phyloP scores from a whole-genome alignment of 2,329 filamentous ascomycete species.

The Rhinocladiella similis region DNA sequence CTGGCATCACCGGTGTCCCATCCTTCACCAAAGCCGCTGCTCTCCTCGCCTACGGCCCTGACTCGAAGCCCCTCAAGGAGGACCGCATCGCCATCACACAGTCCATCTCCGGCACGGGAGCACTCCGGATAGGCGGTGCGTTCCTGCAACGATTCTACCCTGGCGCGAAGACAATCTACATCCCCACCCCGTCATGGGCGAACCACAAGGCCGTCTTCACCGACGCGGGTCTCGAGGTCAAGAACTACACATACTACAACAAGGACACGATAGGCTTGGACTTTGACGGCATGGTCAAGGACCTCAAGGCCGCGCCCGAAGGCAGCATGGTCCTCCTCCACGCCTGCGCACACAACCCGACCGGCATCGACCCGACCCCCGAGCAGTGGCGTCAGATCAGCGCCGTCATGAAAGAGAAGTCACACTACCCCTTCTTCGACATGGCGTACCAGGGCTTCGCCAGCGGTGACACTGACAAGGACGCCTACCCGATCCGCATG shows the following conservation, averaged over 20 bases:
- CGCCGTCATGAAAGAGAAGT: slow-evolving; percentile 78
- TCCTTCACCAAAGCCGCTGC: slow-evolving; percentile 92
- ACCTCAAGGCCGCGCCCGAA: slow-evolving; percentile 85
- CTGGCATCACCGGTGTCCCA: slow-evolving; percentile 88
- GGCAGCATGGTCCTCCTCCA: slow-evolving; percentile 91
- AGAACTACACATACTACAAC: slow-evolving; percentile 99
- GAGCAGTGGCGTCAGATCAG: slow-evolving; percentile 94
- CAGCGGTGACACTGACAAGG: slow-evolving; percentile 84
- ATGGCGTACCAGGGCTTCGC: slow-evolving; percentile 99
- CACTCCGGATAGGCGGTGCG: slow-evolving; percentile 88
- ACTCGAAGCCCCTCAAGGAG: slow-evolving; percentile 72
- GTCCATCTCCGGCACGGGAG: slow-evolving; percentile 96
- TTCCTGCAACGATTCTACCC: slow-evolving; percentile 93
- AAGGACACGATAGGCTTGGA: slow-evolving; percentile 97
- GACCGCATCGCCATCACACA: slow-evolving; percentile 87
- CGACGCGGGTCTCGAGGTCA: slow-evolving; percentile 85
- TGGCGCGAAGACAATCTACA: slow-evolving; percentile 90
- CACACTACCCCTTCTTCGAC: slow-evolving; percentile 96
- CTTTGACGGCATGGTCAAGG: slow-evolving; percentile 88
- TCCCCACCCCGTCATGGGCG: slow-evolving; percentile 94
- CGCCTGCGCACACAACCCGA: slow-evolving; percentile 97
- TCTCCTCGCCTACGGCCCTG: slow-evolving; percentile 82
- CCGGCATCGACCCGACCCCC: slow-evolving; percentile 87
- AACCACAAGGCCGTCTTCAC: slow-evolving; percentile 97
- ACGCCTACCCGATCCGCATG: slow-evolving; percentile 90